phyloP scores from a whole-genome alignment of 179 eudicot species.

The Corrigiola litoralis region DNA sequence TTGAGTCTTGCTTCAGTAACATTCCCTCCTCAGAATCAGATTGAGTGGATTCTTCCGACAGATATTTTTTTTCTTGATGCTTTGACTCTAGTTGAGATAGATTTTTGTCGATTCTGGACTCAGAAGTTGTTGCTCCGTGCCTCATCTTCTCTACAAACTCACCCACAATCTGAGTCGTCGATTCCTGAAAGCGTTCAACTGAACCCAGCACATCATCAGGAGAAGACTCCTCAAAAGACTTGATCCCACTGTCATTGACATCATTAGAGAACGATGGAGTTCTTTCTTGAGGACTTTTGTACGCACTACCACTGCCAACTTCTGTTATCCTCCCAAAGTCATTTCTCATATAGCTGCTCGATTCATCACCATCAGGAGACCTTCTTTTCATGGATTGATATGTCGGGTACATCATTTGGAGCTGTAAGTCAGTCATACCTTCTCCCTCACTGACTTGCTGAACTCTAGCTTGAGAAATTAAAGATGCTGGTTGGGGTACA shows the following conservation, averaged over 20 bases:
- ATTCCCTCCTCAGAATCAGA: conserved; percentile 26
- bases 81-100: conserved; percentile 17
- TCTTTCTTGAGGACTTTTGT: conserved; percentile 10
- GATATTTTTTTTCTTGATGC: conserved; percentile 22
- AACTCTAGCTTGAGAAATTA: conserved; percentile 27
- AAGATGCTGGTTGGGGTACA: conserved; percentile 22
- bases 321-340: conserved; percentile 15
- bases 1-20: conserved; percentile 33
- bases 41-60: conserved; percentile 14
- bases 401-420: conserved; percentile 26
- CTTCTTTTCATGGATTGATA: conserved; percentile 21
- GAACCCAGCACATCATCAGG: conserved; percentile 53
- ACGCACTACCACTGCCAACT: conserved; percentile 19
- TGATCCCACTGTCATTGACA: conserved; percentile 11
- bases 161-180: conserved; percentile 48
- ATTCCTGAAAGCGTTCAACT: conserved; percentile 48
- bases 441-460: conserved; percentile 23
- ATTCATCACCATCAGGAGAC: conserved; percentile 20
- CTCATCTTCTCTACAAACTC: conserved; percentile 53
- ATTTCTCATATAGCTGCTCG: conserved; percentile 14
- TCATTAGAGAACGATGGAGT: conserved; percentile 16
- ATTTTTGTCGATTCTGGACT: conserved; percentile 30
- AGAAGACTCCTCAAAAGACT: conserved; percentile 26
- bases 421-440: conserved; percentile 25
- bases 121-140: conserved; percentile 53